Base-by-base conservation (phyloP, 192 early-diverging fungal species). In the Kickxella alabastrina region DNA sequence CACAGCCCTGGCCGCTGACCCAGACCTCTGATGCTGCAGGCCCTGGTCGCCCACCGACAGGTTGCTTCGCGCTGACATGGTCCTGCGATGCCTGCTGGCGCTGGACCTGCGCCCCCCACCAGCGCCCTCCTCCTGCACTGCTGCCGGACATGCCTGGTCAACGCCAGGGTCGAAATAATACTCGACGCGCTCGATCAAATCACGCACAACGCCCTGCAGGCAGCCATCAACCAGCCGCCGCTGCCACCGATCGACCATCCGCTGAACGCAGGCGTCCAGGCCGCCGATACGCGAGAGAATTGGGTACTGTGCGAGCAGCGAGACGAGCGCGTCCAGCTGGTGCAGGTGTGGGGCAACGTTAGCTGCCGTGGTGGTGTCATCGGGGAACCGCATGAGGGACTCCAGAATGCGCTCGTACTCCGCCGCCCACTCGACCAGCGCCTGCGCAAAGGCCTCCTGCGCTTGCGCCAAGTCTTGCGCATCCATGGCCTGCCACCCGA, bases 321-420 rank as follows among this genome's bases (percentile, higher is more conserved):
- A 38, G 7, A 65, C 57, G n/a, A 73, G 50, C 6, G 47, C 53
- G 36, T 73, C 69, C 4, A 73, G 49, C 38, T 73, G 69, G 10
- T 48, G 32, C 44, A 73, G 19, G 32, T 58, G 62, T 18, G 62
- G 54, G 9, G 36, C 28, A 0, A 51, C 41, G 29, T 46, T 43
- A 31, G 43, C 43, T 10, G 43, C 56, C 1, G n/a, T n/a, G n/a
- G 56, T 36, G 12, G 57, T 39, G 21, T 73, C 69, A 34, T 57
- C 69, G 4, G 69, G 69, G 17, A 57, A 60, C 36, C 60, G 57
- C 4, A 73, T 32, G 49, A 73, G 27, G 17, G 59, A 65, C 22
- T 73, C 69, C 9, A 54, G 36, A 14, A 73, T 73, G 39, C 65
- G 65, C 50, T 73, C 69, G 35, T 73, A 73, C n/a, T 73, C 69